Evolutionary conservation across 2,329 filamentous ascomycete genomes (phyloP), one percentile per base, ranked within the genome.

Genomic region (Stagonosporopsis rhizophila): DNA sequence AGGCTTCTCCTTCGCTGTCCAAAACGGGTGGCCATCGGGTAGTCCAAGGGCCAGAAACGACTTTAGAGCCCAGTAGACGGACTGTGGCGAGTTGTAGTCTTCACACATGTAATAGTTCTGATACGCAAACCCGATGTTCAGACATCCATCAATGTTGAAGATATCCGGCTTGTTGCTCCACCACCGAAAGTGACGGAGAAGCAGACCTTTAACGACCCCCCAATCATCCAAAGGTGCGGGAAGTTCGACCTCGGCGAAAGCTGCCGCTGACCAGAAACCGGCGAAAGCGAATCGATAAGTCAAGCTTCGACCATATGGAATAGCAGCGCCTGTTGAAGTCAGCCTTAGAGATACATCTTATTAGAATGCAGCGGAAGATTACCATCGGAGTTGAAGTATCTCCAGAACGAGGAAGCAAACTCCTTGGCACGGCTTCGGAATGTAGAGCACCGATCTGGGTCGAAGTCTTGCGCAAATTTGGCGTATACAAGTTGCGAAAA

Each of bases 21-120:
- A 85, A 50, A 85, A 85, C 0, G 71, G 64, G 42, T 82, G 72
- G 0, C 66, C 58, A 1, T 63, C 57, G 0, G 71, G 57, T 0
- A 85, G 52, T 0, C 71, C 74, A 0, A 83, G 66, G 0, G 75
- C 76, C 0, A 83, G 69, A 3, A 85, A 77, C 0, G 79, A 78
- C 53, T 85, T 85, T 20, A 85, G 67, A 7, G 77, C 79, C 83
- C 83, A 85, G 61, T 85, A 85, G 0, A 78, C 74, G 0, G 82
- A 85, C 56, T 85, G 83, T 0, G 83, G 82, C 1, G 83, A 85
- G 62, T 85, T 85, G 66, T 85, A 85, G 59, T 84, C 80, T 63
- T 85, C 83, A 32, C 75, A 74, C 77, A 85, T 78, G 61, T 80
- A 85, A 79, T 83, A 83, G 59, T 85, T 85, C 9, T 76, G 76